These are phyloP conservation scores for Coffea humblotiana DNA, from an alignment of 305 asterid species.

Conservation along the genomic window DNA sequence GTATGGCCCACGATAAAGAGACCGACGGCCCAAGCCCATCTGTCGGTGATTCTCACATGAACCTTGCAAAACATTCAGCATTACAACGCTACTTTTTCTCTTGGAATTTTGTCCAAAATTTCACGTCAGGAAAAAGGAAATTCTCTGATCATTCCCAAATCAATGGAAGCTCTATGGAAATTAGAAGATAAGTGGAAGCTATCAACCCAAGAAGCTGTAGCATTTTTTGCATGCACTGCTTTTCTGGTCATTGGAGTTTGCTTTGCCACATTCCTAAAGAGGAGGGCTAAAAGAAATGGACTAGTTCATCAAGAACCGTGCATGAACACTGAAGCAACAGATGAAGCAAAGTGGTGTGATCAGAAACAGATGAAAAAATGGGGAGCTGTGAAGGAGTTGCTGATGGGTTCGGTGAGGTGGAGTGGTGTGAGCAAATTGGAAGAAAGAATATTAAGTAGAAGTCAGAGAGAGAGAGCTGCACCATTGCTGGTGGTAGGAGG, in stretches of 20 bases:
- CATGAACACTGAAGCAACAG: neutral
- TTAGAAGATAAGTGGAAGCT: constrained; percentile 32
- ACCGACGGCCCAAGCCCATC: constrained; percentile 21
- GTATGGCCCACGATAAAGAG: constrained; percentile 20
- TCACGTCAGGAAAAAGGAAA: neutral
- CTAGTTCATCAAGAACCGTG: constrained; percentile 25
- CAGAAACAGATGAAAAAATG: constrained; percentile 9
- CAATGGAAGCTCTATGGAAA: constrained; percentile 35
- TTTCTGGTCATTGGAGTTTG: constrained; percentile 27
- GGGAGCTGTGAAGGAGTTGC: constrained; percentile 16
- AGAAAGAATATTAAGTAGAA: constrained; percentile 15
- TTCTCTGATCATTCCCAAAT: neutral
- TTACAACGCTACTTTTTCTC: constrained; percentile 1
- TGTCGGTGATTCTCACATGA: constrained; percentile 22
- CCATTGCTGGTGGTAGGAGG: constrained; percentile 38
- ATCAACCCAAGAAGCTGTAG: constrained; percentile 26
- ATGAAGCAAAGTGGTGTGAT: constrained; percentile 5
- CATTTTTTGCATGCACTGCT: constrained; percentile 28
- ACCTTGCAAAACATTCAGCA: neutral
- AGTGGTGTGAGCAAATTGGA: constrained; percentile 53
- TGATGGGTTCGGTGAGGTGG: constrained; percentile 45
- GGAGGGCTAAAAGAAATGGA: constrained; percentile 18
- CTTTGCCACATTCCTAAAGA: constrained; percentile 21
- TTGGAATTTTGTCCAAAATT: constrained; percentile 11
- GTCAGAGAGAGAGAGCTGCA: constrained; percentile 29